Evolutionary conservation across 768 basidiomycete species (phyloP).

Genomic region (Solioccasus polychromus): DNA sequence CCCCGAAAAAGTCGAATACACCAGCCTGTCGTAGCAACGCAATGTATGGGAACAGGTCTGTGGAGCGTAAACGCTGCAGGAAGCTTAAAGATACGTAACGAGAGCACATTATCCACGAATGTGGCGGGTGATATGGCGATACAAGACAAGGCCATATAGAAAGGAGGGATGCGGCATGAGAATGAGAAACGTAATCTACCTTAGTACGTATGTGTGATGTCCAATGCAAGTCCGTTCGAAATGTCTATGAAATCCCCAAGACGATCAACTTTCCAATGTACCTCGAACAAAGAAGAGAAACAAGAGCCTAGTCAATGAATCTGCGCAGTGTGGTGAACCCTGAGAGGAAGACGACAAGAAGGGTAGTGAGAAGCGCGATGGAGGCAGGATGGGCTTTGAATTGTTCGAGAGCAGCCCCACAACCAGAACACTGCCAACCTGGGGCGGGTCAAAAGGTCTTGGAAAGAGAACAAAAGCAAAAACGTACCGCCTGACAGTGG

Average conservation of each 20-base stretch:
- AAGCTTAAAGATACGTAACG: conserved; percentile 4
- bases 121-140: conserved; percentile 11
- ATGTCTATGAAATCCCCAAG: conserved; percentile 23
- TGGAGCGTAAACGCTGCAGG: conserved; percentile 2
- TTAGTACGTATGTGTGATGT: conserved; percentile 28
- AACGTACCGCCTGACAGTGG: conserved; percentile 44
- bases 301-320: conserved; percentile 22
- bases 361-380: conserved; percentile 31
- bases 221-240: conserved; percentile 28
- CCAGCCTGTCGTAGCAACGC: conserved; percentile 1
- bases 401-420: conserved; percentile 30
- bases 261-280: conserved; percentile 3
- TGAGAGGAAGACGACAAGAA: conserved; percentile 31
- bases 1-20: conserved; percentile 4
- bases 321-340: conserved; percentile 35
- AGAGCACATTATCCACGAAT: conserved; percentile 24
- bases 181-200: conserved; percentile 23
- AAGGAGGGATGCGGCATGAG: conserved; percentile 24
- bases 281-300: background rate
- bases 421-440: conserved; percentile 32
- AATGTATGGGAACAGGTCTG: conserved; percentile 5
- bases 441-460: background rate
- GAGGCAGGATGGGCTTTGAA: conserved; percentile 31
- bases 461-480: background rate
- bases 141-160: conserved; percentile 13